phyloP scores from a whole-genome alignment of 768 basidiomycete species.

The Suillus weaverae region DNA sequence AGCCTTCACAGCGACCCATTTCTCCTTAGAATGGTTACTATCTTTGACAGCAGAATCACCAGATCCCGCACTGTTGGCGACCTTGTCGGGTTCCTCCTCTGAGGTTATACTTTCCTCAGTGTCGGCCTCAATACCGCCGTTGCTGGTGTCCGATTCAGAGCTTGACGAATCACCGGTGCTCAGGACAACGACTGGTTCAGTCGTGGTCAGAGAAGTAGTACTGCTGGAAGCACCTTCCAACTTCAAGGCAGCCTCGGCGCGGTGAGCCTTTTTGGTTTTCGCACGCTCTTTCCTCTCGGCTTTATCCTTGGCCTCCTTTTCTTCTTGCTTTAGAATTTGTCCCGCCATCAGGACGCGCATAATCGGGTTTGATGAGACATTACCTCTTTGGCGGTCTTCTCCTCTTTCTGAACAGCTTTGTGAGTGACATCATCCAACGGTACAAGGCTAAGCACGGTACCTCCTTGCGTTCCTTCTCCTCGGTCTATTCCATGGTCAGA shows the following conservation, averaged over 20 bases:
- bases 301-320: slow-evolving; percentile 52
- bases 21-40: slow-evolving; percentile 48
- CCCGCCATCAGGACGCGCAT: neutral
- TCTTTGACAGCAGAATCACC: slow-evolving; percentile 23
- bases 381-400: slow-evolving; percentile 60
- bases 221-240: slow-evolving; percentile 20
- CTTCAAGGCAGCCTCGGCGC: slow-evolving; percentile 33
- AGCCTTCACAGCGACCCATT: slow-evolving; percentile 77
- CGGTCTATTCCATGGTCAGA: slow-evolving; percentile 38
- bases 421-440: slow-evolving; percentile 13
- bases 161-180: slow-evolving; percentile 41
- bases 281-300: slow-evolving; percentile 55
- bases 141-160: slow-evolving; percentile 61
- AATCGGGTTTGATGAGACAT: slow-evolving; percentile 14
- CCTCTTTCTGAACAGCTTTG: slow-evolving; percentile 39
- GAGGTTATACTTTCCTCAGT: slow-evolving; percentile 76
- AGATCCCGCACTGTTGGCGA: slow-evolving; percentile 20
- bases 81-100: slow-evolving; percentile 61
- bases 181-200: slow-evolving; percentile 20
- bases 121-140: slow-evolving; percentile 66
- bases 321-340: slow-evolving; percentile 37
- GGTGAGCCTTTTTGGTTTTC: slow-evolving; percentile 52
- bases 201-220: slow-evolving; percentile 11
- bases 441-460: slow-evolving; percentile 29
- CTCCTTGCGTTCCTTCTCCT: slow-evolving; percentile 66